Percentiles rank a stretch among this genome's conserved stretches.
Evolutionary conservation across 1,139 yeast species (phyloP).

Genomic region (Nakaseomyces delphensis): DNA sequence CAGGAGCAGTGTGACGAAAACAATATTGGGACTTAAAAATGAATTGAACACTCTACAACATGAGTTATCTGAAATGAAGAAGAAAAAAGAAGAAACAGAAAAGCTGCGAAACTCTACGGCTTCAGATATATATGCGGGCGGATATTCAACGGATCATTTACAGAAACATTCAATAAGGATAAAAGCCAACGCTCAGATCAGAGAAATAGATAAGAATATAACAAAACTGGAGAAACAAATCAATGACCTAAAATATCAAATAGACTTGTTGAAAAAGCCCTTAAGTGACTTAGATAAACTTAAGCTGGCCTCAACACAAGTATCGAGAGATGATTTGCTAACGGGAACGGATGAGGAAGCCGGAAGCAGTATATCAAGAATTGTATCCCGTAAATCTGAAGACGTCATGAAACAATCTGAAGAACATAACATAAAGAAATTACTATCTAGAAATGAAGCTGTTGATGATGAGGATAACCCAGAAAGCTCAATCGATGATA

Average conservation of each 20-base stretch:
- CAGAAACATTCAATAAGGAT: slow-evolving; percentile 31
- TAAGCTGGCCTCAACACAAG: background rate
- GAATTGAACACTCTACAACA: slow-evolving; percentile 22
- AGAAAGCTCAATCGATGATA: slow-evolving; percentile 10
- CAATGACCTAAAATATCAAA: slow-evolving; percentile 18
- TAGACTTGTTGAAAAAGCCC: slow-evolving; percentile 6
- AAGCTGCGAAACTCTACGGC: slow-evolving; percentile 22
- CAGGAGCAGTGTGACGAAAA: slow-evolving; percentile 22
- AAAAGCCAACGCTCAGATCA: slow-evolving; percentile 27
- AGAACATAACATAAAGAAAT: background rate
- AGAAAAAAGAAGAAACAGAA: slow-evolving; percentile 24
- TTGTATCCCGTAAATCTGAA: background rate
- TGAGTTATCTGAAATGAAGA: slow-evolving; percentile 19
- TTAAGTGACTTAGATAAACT: background rate
- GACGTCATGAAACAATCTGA: slow-evolving; percentile 1
- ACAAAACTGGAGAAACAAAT: slow-evolving; percentile 25
- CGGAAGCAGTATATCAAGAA: background rate
- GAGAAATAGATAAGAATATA: slow-evolving; percentile 27
- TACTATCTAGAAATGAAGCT: background rate
- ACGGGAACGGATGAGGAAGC: background rate
- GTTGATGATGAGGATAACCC: background rate
- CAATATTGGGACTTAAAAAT: slow-evolving; percentile 16
- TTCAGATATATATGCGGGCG: slow-evolving; percentile 29
- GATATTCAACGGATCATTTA: slow-evolving; percentile 31
- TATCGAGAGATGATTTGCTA: background rate